Percentiles rank a stretch among this genome's conserved stretches.
Conservation (phyloP, 2,329 filamentous ascomycete species). For the Scleromitrula shiraiana region DNA sequence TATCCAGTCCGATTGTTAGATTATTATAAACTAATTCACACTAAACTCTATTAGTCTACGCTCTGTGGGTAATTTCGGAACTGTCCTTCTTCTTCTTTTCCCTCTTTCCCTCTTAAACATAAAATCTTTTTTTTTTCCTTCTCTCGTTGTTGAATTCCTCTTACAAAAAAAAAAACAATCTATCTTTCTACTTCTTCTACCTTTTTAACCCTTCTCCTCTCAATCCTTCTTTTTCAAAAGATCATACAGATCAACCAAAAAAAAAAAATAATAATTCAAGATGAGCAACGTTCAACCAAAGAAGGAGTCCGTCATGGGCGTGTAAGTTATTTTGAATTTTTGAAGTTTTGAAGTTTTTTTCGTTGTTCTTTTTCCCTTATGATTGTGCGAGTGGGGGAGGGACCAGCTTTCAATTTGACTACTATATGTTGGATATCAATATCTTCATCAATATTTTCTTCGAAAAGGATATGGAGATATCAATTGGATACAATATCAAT, state of each 20-base stretch:
- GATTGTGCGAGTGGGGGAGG: conserved; percentile 22
- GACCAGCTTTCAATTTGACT: not conserved
- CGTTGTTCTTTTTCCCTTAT: not conserved
- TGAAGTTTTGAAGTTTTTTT: too few species aligned
- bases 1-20: too few species aligned
- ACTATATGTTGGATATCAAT: too few species aligned
- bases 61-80: conserved; percentile 13
- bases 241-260: conserved; percentile 22
- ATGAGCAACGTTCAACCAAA: conserved; percentile 45
- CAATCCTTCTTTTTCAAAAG: conserved; percentile 45
- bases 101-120: conserved; percentile 16
- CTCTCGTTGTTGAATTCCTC: too few species aligned
- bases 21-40: not conserved
- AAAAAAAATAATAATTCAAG: too few species aligned
- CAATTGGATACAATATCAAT: too few species aligned
- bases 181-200: conserved; percentile 20
- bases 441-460: too few species aligned
- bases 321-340: conserved; percentile 52
- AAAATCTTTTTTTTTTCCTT: conserved; percentile 17
- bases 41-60: not conserved
- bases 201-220: conserved; percentile 47
- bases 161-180: conserved; percentile 15
- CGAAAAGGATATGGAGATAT: too few species aligned
- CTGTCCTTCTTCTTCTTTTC: conserved; percentile 9
- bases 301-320: conserved; percentile 55